Evolutionary conservation across 208 protist genomes (phyloP), one percentile per base, ranked within the genome.

Genomic region (Crithidia brevicula): DNA sequence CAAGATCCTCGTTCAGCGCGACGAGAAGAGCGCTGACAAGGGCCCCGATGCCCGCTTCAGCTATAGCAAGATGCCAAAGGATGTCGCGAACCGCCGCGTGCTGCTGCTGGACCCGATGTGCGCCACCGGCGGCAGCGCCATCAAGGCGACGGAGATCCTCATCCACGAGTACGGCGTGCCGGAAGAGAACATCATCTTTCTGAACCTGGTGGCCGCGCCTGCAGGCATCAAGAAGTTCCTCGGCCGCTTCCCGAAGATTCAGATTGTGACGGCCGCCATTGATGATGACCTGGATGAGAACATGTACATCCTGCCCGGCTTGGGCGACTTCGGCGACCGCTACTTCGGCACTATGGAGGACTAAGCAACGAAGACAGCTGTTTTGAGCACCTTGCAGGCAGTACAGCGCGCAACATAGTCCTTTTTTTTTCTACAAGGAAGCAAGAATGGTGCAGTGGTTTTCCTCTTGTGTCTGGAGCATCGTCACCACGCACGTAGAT

Each of bases 1-100:
- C 56, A 99, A 99, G 79, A 99, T 99, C 43, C 87, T 99, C 33
- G 98, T 99, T 51, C 98, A 99, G 88, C 91, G 98, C 42, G 85
- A 99, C 64, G 98, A 99, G 85, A 47, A 62, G 20, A 98, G 85
- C 33, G 86, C 72, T 5, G 72, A 96, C 15, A 95, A 95, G 79
- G 31, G 33, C n/a, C 97, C 97, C 22, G 91, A 98, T 76, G 70
- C 84, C 34, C 70, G 83, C 74, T 92, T 94, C 28, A 97, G 91
- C 76, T 99, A 99, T 74, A 91, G 84, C 31, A 99, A 99, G 82
- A 74, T 99, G 66, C 98, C 98, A 10, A 77, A 81, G 13, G 98
- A 99, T 79, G 95, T 99, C 22, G 65, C 75, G 20, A 58, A 65
- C 10, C 89, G 97, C 22, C 81, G 86, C 23, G 96, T 99, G 43